A percentile compares a stretch with the other conserved stretches of the same genome.
phyloP scores from a whole-genome alignment of 257 asterid genomes.

The Solanum clarkiae region DNA sequence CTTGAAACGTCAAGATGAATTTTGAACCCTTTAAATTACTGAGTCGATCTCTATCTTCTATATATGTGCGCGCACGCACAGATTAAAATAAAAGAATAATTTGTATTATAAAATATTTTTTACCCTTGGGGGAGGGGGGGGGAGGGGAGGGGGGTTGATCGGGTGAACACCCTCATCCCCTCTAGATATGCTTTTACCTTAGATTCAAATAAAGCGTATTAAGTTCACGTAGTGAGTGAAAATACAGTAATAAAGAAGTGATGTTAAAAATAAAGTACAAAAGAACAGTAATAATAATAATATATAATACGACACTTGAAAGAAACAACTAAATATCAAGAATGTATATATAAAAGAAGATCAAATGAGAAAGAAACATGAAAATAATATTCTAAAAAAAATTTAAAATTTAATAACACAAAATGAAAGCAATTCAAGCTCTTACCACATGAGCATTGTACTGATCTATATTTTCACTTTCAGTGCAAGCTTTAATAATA shows the following conservation, averaged over 20 bases:
- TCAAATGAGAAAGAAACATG: neutral
- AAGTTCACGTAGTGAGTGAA: neutral
- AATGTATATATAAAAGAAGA: neutral
- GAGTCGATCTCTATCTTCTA: neutral
- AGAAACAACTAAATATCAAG: neutral
- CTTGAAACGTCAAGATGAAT: too few relatives aligned
- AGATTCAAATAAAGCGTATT: neutral
- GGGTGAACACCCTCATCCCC: neutral
- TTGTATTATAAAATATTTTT: neutral
- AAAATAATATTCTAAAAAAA: neutral
- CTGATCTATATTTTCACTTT: neutral
- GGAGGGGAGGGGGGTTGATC: neutral
- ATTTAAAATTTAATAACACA: too few relatives aligned
- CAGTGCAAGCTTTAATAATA: neutral
- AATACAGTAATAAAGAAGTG: neutral
- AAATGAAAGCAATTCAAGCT: neutral
- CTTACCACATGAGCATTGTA: neutral
- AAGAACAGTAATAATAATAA: neutral
- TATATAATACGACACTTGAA: neutral
- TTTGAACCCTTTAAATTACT: neutral
- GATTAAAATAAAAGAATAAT: too few relatives aligned
- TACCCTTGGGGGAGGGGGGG: too few relatives aligned
- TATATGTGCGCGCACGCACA: neutral
- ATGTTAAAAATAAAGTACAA: neutral
- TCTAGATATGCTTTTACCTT: neutral